phyloP scores from a whole-genome alignment of 192 early-diverging fungal genomes.

The Chytriomyces sp. region DNA sequence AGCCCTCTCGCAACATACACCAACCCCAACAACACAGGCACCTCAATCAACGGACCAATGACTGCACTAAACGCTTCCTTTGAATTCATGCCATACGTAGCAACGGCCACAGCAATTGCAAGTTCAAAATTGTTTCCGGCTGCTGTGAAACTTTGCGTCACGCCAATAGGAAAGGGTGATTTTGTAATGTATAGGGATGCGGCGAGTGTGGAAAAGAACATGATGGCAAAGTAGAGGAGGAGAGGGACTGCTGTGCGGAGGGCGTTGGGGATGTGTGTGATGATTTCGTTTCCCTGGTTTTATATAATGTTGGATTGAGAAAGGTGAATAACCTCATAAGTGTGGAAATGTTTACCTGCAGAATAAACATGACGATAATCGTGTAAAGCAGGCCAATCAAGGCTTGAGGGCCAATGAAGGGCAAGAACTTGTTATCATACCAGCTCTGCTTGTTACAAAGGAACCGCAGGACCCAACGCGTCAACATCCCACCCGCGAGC shows the following conservation, averaged over 20 bases:
- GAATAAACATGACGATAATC: constrained; percentile 74
- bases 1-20: constrained; percentile 48
- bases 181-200: constrained; percentile 37
- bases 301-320: not conserved
- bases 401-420: constrained; percentile 59
- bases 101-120: constrained; percentile 74
- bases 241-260: constrained; percentile 67
- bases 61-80: constrained; percentile 65
- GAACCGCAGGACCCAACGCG: constrained; percentile 47
- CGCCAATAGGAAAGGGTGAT: constrained; percentile 54
- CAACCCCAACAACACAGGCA: constrained; percentile 65
- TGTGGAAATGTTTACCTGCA: constrained; percentile 11
- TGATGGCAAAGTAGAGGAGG: constrained; percentile 66
- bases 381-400: constrained; percentile 67
- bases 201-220: constrained; percentile 54
- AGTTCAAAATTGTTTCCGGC: constrained; percentile 76
- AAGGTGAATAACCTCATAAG: not conserved
- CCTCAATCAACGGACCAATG: constrained; percentile 75
- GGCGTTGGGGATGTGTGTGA: constrained; percentile 65
- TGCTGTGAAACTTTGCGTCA: constrained; percentile 70
- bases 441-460: constrained; percentile 42
- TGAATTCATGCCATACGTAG: constrained; percentile 69
- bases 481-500: constrained; percentile 61
- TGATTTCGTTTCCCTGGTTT: constrained; percentile 58
- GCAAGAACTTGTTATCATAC: constrained; percentile 64